A percentile compares a stretch with the other conserved stretches of the same genome.
These are phyloP conservation scores for Neonectria coccinea DNA, from an alignment of 2,329 filamentous ascomycete species.

Conservation along the genomic window DNA sequence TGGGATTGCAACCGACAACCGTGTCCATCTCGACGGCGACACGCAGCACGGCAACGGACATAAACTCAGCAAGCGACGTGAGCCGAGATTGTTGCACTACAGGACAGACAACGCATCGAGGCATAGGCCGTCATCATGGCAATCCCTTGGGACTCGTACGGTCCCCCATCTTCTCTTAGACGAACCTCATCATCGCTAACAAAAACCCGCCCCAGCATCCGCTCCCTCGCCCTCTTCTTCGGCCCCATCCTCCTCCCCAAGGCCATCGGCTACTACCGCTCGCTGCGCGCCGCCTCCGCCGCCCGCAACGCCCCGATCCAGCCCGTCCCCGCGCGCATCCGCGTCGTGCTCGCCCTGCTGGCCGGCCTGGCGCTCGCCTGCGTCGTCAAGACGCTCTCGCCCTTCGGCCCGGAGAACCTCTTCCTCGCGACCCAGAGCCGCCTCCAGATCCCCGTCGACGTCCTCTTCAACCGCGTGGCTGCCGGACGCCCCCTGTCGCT, in stretches of 20 bases:
- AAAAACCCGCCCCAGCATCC: slow-evolving; percentile 55
- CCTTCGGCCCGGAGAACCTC: slow-evolving; percentile 81
- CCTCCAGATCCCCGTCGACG: slow-evolving; percentile 85
- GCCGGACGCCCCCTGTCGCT: slow-evolving; percentile 68
- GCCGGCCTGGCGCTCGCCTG: slow-evolving; percentile 59
- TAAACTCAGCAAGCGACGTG: neutral
- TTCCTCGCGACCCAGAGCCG: slow-evolving; percentile 83
- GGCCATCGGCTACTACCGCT: slow-evolving; percentile 73
- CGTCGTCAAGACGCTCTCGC: slow-evolving; percentile 72
- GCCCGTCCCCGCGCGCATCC: slow-evolving; percentile 64
- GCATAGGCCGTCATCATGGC: slow-evolving; percentile 38
- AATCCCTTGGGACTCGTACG: slow-evolving; percentile 47
- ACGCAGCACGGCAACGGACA: neutral
- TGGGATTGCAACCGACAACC: slow-evolving; percentile 22
- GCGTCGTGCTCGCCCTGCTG: slow-evolving; percentile 71
- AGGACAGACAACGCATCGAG: neutral
- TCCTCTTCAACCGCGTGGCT: slow-evolving; percentile 82
- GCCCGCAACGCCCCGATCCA: slow-evolving; percentile 62
- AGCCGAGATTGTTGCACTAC: neutral
- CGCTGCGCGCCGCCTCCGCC: slow-evolving; percentile 57
- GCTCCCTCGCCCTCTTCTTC: slow-evolving; percentile 70
- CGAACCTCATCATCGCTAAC: slow-evolving; percentile 12
- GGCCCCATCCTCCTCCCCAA: slow-evolving; percentile 79
- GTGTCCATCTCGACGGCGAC: slow-evolving; percentile 18
- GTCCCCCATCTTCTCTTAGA: slow-evolving; percentile 20